A percentile compares a stretch with the other conserved stretches of the same genome.
These are phyloP conservation scores for Carex cristatella DNA, from an alignment of 176 grass and related monocot species.

Conservation along the genomic window DNA sequence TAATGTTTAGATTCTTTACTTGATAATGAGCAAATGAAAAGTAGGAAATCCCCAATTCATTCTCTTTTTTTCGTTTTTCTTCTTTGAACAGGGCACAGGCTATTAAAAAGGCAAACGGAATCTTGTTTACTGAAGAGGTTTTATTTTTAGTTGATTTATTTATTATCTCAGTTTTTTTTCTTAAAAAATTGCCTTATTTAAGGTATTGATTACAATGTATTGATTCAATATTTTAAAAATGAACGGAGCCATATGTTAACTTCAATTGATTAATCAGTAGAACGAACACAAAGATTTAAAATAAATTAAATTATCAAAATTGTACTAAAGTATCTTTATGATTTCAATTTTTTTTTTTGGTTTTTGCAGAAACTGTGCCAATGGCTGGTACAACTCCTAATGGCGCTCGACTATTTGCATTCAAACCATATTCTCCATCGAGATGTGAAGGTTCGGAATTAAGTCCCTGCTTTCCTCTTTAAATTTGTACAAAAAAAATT, in stretches of 20 bases:
- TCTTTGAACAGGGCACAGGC: conserved; percentile 57
- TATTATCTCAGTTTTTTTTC: conserved; percentile 3
- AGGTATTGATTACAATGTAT: background rate
- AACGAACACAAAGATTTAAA: background rate
- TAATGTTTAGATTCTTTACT: background rate
- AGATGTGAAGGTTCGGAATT: conserved; percentile 76
- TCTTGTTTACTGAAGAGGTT: conserved; percentile 84
- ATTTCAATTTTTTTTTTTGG: background rate
- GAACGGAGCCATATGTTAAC: no score
- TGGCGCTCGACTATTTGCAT: conserved; percentile 92
- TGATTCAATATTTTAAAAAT: background rate
- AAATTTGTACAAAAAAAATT: conserved; percentile 1
- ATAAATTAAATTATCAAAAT: background rate
- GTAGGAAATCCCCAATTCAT: background rate
- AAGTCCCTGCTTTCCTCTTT: conserved; percentile 6
- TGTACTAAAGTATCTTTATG: background rate
- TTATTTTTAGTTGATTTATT: conserved; percentile 15
- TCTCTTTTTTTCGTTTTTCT: background rate
- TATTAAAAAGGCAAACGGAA: conserved; percentile 72
- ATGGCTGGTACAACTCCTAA: conserved; percentile 90
- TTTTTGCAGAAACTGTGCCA: conserved; percentile 62
- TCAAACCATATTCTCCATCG: conserved; percentile 86
- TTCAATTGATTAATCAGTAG: background rate
- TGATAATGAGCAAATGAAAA: conserved; percentile 6
- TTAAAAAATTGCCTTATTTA: background rate